phyloP scores from a whole-genome alignment of 257 asterid genomes.

The Leptodermis oblonga region DNA sequence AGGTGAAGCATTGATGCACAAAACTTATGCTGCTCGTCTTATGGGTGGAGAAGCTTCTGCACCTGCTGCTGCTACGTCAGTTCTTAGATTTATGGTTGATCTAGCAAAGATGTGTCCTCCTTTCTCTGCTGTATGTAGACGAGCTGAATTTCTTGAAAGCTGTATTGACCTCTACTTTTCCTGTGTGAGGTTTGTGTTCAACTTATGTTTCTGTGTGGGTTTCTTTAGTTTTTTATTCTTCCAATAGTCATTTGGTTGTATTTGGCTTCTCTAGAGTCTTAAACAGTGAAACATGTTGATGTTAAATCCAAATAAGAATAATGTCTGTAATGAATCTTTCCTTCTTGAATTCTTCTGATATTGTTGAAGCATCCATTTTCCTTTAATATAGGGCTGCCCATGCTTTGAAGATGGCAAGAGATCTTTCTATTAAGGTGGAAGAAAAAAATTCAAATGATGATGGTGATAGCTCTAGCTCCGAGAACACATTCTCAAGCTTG shows the following conservation, averaged over 20 bases:
- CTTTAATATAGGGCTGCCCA: conserved; percentile 70
- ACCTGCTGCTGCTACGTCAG: conserved; percentile 97
- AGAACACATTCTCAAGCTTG: conserved; percentile 84
- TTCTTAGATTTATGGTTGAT: conserved; percentile 98
- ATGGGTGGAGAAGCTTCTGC: conserved; percentile 99
- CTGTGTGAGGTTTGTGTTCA: conserved; percentile 71
- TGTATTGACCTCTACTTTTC: conserved; percentile 92
- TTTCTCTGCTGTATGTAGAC: conserved; percentile 83
- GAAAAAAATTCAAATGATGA: conserved; percentile 68
- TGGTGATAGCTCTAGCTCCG: conserved; percentile 80
- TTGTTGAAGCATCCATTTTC: neutral
- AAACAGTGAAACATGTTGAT: neutral
- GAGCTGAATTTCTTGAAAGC: conserved; percentile 90
- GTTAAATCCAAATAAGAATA: neutral
- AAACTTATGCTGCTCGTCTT: conserved; percentile 98
- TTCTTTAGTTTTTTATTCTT: neutral
- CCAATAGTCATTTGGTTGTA: neutral
- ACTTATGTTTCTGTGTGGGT: neutral
- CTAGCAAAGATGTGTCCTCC: conserved; percentile 98
- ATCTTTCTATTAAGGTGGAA: conserved; percentile 58
- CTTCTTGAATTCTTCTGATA: neutral
- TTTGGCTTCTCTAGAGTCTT: neutral
- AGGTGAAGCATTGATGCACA: conserved; percentile 99
- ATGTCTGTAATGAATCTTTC: neutral
- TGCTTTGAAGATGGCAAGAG: conserved; percentile 91